Evolutionary conservation across 2,329 filamentous ascomycete species (phyloP).

Genomic region (Epichloe hybrida): DNA sequence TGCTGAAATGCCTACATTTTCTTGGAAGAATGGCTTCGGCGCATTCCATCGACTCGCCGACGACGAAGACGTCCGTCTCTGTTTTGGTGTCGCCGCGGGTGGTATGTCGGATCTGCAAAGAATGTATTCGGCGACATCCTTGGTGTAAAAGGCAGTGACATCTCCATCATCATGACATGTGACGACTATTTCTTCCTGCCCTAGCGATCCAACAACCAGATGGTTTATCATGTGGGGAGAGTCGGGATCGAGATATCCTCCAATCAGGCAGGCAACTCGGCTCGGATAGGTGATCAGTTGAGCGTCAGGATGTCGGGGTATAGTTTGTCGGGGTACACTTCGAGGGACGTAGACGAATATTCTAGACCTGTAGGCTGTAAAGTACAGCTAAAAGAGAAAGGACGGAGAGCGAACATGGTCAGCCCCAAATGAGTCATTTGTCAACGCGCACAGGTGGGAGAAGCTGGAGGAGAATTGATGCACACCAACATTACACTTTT

Average conservation of each 20-base stretch:
- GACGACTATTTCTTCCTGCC: constrained; percentile 54
- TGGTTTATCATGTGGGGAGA: constrained; percentile 55
- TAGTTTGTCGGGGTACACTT: constrained; percentile 30
- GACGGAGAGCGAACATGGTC: background rate
- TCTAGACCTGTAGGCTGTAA: constrained; percentile 41
- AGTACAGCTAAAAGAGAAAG: constrained; percentile 36
- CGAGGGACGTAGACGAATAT: constrained; percentile 44
- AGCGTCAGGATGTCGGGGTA: constrained; percentile 35
- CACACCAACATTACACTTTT: constrained; percentile 36
- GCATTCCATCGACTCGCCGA: constrained; percentile 1
- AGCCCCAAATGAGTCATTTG: background rate
- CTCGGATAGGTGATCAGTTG: constrained; percentile 33
- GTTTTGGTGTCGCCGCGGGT: constrained; percentile 3
- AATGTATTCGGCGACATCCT: constrained; percentile 33
- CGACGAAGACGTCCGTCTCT: background rate
- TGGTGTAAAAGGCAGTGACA: constrained; percentile 55
- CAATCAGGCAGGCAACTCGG: constrained; percentile 24
- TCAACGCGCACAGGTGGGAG: too few relatives aligned
- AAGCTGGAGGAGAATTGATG: background rate
- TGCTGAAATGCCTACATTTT: constrained; percentile 64
- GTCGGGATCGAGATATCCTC: constrained; percentile 38
- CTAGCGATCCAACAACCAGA: constrained; percentile 54
- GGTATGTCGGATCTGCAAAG: constrained; percentile 10
- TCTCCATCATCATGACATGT: constrained; percentile 64
- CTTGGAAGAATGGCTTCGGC: constrained; percentile 49